These are phyloP conservation scores for Grammothele lineata DNA, from an alignment of 768 basidiomycete species.

Conservation along the genomic window DNA sequence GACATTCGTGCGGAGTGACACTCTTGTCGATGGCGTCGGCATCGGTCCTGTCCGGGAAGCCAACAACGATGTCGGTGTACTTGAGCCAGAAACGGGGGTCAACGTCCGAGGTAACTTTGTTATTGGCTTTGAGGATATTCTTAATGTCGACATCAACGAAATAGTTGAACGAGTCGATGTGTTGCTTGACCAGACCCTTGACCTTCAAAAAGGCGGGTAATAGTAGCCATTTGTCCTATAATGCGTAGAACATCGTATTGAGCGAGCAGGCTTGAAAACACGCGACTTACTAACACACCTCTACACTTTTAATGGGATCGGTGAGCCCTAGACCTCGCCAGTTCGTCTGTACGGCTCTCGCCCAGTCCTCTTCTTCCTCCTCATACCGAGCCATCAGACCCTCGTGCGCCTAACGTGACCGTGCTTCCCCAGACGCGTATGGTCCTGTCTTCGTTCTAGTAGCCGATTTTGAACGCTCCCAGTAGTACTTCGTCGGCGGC, in stretches of 20 bases:
- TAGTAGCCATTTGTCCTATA: slow-evolving; percentile 96
- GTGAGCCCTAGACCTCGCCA: slow-evolving; percentile 80
- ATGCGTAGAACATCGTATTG: slow-evolving; percentile 5
- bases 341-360: slow-evolving; percentile 45
- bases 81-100: slow-evolving; percentile 96
- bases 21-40: slow-evolving; percentile 69
- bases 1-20: slow-evolving; percentile 96
- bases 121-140: slow-evolving; percentile 91
- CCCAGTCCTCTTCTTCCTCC: slow-evolving; percentile 50
- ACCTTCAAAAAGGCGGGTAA: slow-evolving; percentile 95
- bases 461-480: too few relatives aligned
- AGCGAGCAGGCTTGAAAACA: slow-evolving; percentile 1
- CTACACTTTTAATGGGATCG: slow-evolving; percentile 86
- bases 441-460: too few relatives aligned
- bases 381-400: slow-evolving; percentile 12
- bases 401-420: too few relatives aligned
- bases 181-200: slow-evolving; percentile 98
- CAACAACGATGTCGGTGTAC: slow-evolving; percentile 93
- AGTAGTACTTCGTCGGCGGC: too few relatives aligned
- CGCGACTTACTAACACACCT: slow-evolving; percentile 51
- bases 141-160: slow-evolving; percentile 97
- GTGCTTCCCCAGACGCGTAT: too few relatives aligned
- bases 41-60: slow-evolving; percentile 88
- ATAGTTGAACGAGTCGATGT: slow-evolving; percentile 98
- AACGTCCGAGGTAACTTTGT: slow-evolving; percentile 92